phyloP scores from a whole-genome alignment of 2,329 filamentous ascomycete species.

The Septoria linicola region DNA sequence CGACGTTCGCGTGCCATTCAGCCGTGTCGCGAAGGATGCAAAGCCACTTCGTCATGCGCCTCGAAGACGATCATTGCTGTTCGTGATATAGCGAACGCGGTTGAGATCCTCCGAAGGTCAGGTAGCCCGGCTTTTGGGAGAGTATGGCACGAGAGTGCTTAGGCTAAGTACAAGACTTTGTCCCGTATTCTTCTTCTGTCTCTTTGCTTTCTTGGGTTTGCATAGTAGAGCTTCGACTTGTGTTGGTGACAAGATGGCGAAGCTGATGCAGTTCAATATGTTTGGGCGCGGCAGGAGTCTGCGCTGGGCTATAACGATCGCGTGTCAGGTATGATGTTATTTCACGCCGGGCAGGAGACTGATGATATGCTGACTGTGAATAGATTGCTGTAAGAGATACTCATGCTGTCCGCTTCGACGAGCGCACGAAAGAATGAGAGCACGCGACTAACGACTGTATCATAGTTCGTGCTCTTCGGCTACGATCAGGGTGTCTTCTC shows the following conservation, averaged over 20 bases:
- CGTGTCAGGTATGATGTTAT: slow-evolving; percentile 28
- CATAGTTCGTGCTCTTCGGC: slow-evolving; percentile 38
- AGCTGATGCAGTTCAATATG: slow-evolving; percentile 28
- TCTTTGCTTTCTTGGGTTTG: no score
- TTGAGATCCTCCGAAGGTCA: no score
- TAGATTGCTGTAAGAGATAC: background rate
- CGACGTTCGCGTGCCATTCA: slow-evolving; percentile 16
- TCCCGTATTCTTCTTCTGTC: slow-evolving; percentile 3
- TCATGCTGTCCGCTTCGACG: background rate
- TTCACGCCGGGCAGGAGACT: background rate
- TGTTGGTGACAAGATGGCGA: background rate
- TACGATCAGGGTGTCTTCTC: slow-evolving; percentile 35
- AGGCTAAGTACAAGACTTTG: slow-evolving; percentile 9
- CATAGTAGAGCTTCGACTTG: no score
- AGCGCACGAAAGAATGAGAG: background rate
- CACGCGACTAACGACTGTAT: background rate
- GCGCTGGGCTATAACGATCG: slow-evolving; percentile 35
- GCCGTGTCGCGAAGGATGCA: slow-evolving; percentile 3
- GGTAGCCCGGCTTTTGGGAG: slow-evolving; percentile 1
- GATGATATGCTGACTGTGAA: background rate
- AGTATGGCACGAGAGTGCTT: slow-evolving; percentile 1
- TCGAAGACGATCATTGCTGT: slow-evolving; percentile 17
- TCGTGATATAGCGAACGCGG: background rate
- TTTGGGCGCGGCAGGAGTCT: slow-evolving; percentile 35
- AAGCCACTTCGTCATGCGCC: slow-evolving; percentile 16